Evolutionary conservation across 257 asterid genomes (phyloP), one percentile per base, ranked within the genome.

Genomic region (Sherardia arvensis): DNA sequence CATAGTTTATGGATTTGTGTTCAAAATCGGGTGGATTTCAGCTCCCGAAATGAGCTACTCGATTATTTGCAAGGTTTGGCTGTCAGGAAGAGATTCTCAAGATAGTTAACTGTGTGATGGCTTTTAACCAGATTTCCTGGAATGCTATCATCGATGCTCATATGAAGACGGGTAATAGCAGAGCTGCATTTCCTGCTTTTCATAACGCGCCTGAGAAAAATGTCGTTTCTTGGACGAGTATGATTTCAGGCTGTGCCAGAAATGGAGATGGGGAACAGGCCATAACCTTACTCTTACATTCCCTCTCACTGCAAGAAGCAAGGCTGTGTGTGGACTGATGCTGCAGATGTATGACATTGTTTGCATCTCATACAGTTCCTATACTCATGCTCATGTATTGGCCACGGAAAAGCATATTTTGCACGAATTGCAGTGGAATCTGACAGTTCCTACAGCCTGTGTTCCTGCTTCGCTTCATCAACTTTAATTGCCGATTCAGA

Each of bases 1-100:
- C 56, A 72, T 75, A 69, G 17, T 82, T 64, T 92, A 82, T 47
- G 70, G 81, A 67, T 81, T 77, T 57, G 73, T 84, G 36, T 62
- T 77, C 64, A 70, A 56, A 74, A 79, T 77, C 71, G 96, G 95
- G 25, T 88, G 92, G 95, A 61, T 57, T 76, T 56, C 74, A 21
- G 88, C 92, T 2, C 76, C 58, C 32, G 96, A 88, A 80, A 89
- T 78, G 33, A 80, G 60, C 68, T 86, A 88, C 69, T 84, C 96
- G 5, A 65, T 77, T n/a, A 79, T 88, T 84, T 40, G 62, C 74
- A 18, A 81, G 73, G 67, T 72, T 76, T 10, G 74, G 84, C 58
- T 80, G 76, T 10, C 75, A 82, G 32, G 34, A 64, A 6, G 92
- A 86, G 54, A 71, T 82, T 69, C 66, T 81, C 38, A 79, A 77